phyloP scores from a whole-genome alignment of 2,329 filamentous ascomycete genomes.

The Tolypocladium paradoxum region DNA sequence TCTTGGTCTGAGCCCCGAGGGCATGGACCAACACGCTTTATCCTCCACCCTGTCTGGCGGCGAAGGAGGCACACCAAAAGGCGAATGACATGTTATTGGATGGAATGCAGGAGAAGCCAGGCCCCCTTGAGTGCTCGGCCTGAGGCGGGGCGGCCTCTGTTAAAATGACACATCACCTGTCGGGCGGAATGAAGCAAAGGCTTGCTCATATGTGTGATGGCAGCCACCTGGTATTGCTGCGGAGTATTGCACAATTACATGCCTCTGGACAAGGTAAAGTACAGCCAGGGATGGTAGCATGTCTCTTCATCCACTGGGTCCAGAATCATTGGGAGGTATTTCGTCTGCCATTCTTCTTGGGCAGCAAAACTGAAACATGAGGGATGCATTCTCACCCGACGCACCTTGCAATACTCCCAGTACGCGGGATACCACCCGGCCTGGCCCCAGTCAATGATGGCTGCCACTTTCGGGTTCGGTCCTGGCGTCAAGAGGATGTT shows the following conservation, averaged over 20 bases:
- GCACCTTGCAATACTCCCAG: conserved; percentile 21
- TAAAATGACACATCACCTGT: too few relatives aligned
- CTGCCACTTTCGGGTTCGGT: conserved; percentile 8
- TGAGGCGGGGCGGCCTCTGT: too few relatives aligned
- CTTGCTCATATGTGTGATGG: too few relatives aligned
- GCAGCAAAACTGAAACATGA: conserved; percentile 10
- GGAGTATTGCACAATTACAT: not conserved
- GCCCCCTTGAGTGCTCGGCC: too few relatives aligned
- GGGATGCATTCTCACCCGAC: conserved; percentile 10
- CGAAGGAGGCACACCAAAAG: too few relatives aligned
- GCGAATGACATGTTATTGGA: too few relatives aligned
- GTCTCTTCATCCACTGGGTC: conserved; percentile 19
- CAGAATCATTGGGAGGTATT: conserved; percentile 19
- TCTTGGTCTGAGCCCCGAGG: too few relatives aligned
- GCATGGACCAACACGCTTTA: too few relatives aligned
- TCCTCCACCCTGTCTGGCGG: too few relatives aligned
- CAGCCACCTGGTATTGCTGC: too few relatives aligned
- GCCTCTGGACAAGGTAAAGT: conserved; percentile 10
- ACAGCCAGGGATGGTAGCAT: conserved; percentile 20
- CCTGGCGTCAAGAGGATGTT: conserved; percentile 14
- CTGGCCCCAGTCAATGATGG: conserved; percentile 18
- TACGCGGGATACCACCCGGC: conserved; percentile 22
- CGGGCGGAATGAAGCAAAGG: too few relatives aligned
- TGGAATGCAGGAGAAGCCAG: too few relatives aligned
- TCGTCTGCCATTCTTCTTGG: conserved; percentile 19